Evolutionary conservation across 371 early-diverging fungal species (phyloP).

Genomic region (Paraphysoderma sedebokerense): DNA sequence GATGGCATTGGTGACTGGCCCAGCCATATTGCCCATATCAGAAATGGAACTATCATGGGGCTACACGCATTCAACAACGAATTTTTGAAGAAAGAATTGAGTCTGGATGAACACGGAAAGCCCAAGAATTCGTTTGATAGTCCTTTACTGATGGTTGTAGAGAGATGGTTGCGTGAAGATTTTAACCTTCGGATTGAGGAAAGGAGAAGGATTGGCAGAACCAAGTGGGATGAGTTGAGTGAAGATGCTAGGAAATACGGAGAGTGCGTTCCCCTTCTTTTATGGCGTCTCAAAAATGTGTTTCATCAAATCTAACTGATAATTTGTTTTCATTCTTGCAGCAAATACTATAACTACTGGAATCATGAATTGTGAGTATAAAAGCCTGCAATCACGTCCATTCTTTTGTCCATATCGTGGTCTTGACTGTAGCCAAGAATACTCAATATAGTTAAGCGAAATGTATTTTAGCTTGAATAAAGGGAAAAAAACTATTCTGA

Average conservation of each 20-base stretch:
- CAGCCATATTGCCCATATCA: constrained; percentile 53
- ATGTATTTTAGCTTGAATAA: no score
- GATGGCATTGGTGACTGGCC: constrained; percentile 47
- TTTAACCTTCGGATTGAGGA: constrained; percentile 7
- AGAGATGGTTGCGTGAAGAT: constrained; percentile 35
- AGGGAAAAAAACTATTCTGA: no score
- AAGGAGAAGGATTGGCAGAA: constrained; percentile 14
- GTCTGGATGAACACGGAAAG: constrained; percentile 30
- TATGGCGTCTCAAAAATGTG: no score
- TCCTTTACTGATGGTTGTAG: constrained; percentile 41
- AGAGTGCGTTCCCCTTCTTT: no score
- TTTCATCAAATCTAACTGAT: no score
- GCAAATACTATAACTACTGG: no score
- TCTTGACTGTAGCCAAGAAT: no score
- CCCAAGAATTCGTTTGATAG: constrained; percentile 26
- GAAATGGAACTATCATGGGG: constrained; percentile 25
- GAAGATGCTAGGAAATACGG: constrained; percentile 52
- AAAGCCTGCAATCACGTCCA: no score
- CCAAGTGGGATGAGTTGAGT: constrained; percentile 49
- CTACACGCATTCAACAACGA: background rate
- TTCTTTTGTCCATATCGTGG: no score
- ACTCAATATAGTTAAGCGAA: no score
- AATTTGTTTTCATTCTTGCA: no score
- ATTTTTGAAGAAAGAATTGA: constrained; percentile 7
- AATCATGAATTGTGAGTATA: no score